A percentile compares a stretch with the other conserved stretches of the same genome.
Conservation (phyloP, 805 yeast genomes). For the Candida nonsorbophila region DNA sequence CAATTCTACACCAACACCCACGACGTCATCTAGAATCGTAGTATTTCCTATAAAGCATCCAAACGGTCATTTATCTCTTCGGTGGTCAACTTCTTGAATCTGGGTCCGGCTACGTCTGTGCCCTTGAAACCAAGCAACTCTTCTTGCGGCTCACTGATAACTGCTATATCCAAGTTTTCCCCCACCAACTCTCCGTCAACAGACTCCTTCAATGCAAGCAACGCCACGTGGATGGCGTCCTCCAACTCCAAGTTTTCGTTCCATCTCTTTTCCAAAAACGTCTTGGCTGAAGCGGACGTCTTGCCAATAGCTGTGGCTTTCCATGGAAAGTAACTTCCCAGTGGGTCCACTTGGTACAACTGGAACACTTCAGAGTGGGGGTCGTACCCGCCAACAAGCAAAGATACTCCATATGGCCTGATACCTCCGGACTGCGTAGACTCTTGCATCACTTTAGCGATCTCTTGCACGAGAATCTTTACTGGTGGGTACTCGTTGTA, state of each 20-base stretch:
- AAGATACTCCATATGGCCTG: slow-evolving; percentile 96
- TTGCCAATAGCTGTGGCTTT: slow-evolving; percentile 99
- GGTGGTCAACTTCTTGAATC: slow-evolving; percentile 76
- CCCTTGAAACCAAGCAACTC: slow-evolving; percentile 83
- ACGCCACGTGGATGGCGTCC: slow-evolving; percentile 96
- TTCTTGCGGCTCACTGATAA: slow-evolving; percentile 80
- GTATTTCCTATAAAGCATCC: slow-evolving; percentile 62
- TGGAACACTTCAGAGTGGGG: slow-evolving; percentile 63
- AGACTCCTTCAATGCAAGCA: slow-evolving; percentile 89
- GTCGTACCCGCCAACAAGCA: slow-evolving; percentile 92
- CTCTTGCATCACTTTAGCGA: slow-evolving; percentile 96
- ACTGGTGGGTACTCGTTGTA: slow-evolving; percentile 98
- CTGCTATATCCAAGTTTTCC: slow-evolving; percentile 87
- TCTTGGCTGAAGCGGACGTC: slow-evolving; percentile 93
- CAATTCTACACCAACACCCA: slow-evolving; percentile 28
- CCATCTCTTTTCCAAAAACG: slow-evolving; percentile 97
- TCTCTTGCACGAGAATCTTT: slow-evolving; percentile 84
- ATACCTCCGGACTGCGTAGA: slow-evolving; percentile 99
- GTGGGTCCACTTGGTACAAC: slow-evolving; percentile 95
- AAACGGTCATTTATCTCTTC: slow-evolving; percentile 95
- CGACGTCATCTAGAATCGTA: no score
- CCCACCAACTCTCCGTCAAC: slow-evolving; percentile 98
- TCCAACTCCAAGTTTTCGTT: slow-evolving; percentile 94
- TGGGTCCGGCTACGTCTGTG: slow-evolving; percentile 77
- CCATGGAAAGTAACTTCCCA: slow-evolving; percentile 98